Evolutionary conservation across 1,284 basidiomycete genomes (phyloP), one percentile per base, ranked within the genome.

Genomic region (Tylopilus orsonianus): DNA sequence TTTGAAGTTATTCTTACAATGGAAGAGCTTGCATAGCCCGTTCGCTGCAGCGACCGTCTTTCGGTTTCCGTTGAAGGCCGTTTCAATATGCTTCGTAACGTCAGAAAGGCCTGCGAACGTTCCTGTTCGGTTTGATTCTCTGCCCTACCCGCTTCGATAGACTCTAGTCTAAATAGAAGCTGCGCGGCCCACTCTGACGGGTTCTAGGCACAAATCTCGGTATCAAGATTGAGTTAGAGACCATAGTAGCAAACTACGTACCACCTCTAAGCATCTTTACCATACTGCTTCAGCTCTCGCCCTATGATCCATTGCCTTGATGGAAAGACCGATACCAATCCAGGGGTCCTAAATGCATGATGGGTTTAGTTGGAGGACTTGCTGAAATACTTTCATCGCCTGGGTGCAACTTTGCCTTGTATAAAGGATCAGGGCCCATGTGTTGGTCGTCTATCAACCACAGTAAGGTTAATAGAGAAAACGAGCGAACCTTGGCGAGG

Each of bases 261-360:
- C 91, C 56, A 93, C 80, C 68, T 89, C 87, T 47, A 90, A 65
- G 56, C 88, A 88, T 36, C 93, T 78, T 58, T 92, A 79, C 94
- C 95, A 97, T 0, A 93, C 94, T 24, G 79, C 79, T 54, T 83
- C 83, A 0, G 94, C 94, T 56, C 84, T 85, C 3, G 75, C 74
- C 50, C 84, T 85, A 59, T 94, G 83, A 46, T 88, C 88, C 68
- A 96, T 75, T 9, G 87, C 80, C 89, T 90, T 97, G 16, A 93
- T 76, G 67, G 93, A 96, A 8, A 97, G 72, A 8, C 95, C 95
- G 32, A 97, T 91, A 14, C 94, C 94, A 55, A 97, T 89, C 13
- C 94, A 80, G 24, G 94, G 94, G 65, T 97, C 94, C 0, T 94
- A 94, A 19, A 78, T 71, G 68, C 88, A 90, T 12, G 78, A 70